These are phyloP conservation scores for Vaccinium macrocarpon DNA, from an alignment of 148 eudicot species.

Conservation along the genomic window DNA sequence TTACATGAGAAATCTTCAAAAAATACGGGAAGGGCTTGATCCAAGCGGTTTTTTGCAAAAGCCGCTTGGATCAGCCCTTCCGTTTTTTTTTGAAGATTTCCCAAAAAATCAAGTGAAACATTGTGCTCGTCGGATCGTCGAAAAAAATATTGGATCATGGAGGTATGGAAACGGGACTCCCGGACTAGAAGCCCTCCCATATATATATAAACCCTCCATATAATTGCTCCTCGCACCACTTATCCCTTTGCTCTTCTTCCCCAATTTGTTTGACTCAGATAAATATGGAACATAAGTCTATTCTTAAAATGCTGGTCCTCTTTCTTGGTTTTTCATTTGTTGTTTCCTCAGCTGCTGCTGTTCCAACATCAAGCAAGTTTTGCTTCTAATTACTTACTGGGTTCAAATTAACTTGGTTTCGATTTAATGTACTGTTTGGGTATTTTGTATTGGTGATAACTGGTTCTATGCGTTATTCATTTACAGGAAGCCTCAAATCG, in stretches of 20 bases:
- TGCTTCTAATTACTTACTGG: not conserved
- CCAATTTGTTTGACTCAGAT: not conserved
- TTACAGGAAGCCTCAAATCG: slow-evolving; percentile 23
- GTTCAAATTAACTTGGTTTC: not conserved
- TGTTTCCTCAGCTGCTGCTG: slow-evolving; percentile 20
- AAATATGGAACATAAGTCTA: not conserved
- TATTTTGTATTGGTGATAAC: not conserved
- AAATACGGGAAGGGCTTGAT: too few species aligned
- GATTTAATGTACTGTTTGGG: not conserved
- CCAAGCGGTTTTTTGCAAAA: too few species aligned
- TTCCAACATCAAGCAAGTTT: slow-evolving; percentile 25
- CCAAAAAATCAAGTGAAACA: too few species aligned
- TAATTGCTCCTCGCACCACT: not conserved
- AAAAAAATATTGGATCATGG: too few species aligned
- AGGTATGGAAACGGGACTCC: too few species aligned
- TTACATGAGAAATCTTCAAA: too few species aligned
- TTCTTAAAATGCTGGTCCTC: slow-evolving; percentile 12
- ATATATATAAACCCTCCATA: not conserved
- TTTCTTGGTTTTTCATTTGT: slow-evolving; percentile 19
- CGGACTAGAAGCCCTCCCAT: too few species aligned
- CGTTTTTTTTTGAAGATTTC: too few species aligned
- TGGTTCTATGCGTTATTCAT: not conserved
- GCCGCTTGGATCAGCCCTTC: too few species aligned
- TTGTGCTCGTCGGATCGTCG: too few species aligned
- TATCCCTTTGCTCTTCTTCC: not conserved